Base-by-base conservation (phyloP, 2,329 filamentous ascomycete genomes). In the Trichophyton equinum region DNA sequence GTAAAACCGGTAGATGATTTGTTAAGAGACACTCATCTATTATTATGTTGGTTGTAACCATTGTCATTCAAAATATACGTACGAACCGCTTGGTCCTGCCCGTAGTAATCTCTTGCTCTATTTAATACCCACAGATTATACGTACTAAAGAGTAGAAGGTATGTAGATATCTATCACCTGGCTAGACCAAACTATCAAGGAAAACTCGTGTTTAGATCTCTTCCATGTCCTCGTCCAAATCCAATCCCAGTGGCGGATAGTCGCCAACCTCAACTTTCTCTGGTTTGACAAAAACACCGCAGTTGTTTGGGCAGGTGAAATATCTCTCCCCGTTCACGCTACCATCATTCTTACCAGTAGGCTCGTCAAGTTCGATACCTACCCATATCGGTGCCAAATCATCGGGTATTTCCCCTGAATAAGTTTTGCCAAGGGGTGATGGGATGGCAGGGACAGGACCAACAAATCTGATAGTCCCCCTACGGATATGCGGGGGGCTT, bases 271-370 rank as follows among this genome's bases (percentile, higher is more conserved):
- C 80, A 11, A 85, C 77, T 65, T 83, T 79, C 67, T 85, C 84
- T 9, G 84, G 79, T 64, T 83, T 77, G 0, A 85, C 81, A 68
- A 86, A 85, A 9, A 82, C 81, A 13, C 84, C 84, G 42, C 80
- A 80, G 20, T 77, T 76, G 49, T 72, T 74, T 46, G 77, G 78
- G 63, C 81, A 79, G 22, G 71, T 68, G 62, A 86, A 86, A 70
- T 85, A 84, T 60, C 78, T 75, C 65, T 74, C 71, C 15, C 77
- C 77, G 61, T 74, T 75, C 2, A 78, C 72, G 44, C 73, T 77
- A 4, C 83, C 83, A 66, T 86, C 82, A 67, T 86, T 86, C 74
- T 84, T 85, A 27, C 84, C 84, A 7, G 79, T 81, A 1, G 84
- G 84, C 70, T 86, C 84, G 68, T 86, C 84, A 44, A 86, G 76